Conservation (phyloP, 805 yeast genomes). For the Debaryomyces prosopidis region DNA sequence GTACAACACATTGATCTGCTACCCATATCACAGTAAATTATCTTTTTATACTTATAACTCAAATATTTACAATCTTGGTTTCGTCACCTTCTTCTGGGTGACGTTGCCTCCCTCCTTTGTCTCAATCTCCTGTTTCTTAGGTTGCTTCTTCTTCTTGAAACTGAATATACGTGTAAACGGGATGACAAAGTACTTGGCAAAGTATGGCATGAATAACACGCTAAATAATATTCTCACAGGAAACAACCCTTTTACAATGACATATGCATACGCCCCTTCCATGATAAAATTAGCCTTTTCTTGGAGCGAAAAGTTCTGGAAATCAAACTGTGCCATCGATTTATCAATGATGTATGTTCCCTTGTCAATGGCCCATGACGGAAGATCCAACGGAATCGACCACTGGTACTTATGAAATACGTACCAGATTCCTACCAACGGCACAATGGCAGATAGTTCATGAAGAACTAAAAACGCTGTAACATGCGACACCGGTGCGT, state of each 20-base stretch:
- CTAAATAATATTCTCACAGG: slow-evolving; percentile 56
- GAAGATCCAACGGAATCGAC: slow-evolving; percentile 53
- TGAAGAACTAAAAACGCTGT: slow-evolving; percentile 68
- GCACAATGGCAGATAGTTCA: slow-evolving; percentile 73
- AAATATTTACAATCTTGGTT: slow-evolving; percentile 32
- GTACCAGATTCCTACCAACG: slow-evolving; percentile 70
- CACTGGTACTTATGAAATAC: slow-evolving; percentile 55
- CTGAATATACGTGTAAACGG: slow-evolving; percentile 41
- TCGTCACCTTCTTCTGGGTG: slow-evolving; percentile 25
- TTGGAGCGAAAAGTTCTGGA: slow-evolving; percentile 36
- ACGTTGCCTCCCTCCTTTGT: slow-evolving; percentile 1
- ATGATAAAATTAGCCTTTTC: slow-evolving; percentile 56
- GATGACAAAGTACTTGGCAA: slow-evolving; percentile 50
- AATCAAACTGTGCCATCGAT: slow-evolving; percentile 42
- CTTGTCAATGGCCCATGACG: slow-evolving; percentile 59
- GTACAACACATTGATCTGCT: too few relatives aligned
- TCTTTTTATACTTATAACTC: not conserved
- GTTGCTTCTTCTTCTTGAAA: slow-evolving; percentile 6
- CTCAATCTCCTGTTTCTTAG: not conserved
- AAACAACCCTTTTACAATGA: slow-evolving; percentile 59
- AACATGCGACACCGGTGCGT: slow-evolving; percentile 61
- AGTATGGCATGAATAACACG: slow-evolving; percentile 55
- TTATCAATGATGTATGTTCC: slow-evolving; percentile 60
- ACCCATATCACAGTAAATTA: too few relatives aligned
- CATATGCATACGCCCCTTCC: slow-evolving; percentile 78